Base-by-base conservation (phyloP, 805 yeast species). In the Starmerella etchellsii region DNA sequence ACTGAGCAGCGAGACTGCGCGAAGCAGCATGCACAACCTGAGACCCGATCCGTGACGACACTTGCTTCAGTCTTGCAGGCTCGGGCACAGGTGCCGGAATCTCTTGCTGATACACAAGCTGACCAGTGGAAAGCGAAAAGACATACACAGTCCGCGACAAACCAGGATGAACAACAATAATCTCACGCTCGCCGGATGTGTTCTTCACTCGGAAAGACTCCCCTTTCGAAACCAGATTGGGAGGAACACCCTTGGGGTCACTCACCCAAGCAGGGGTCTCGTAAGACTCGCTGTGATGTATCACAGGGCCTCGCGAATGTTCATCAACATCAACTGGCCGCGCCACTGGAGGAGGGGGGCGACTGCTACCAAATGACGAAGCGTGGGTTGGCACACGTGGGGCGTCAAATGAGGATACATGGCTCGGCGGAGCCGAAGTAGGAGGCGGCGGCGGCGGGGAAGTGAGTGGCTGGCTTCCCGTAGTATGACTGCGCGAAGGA, bases 191-290 rank as follows among this genome's bases (percentile, higher is more conserved):
- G 20, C 73, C 72, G 11, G 73, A 73, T 49, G 94, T 71, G 53
- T 79, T 81, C 13, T 49, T 49, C 7, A 78, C 61, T 13, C 55
- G 54, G 43, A 68, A 63, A 22, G 73, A 71, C 42, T 84, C 94
- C 19, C 75, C 69, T 56, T 84, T 94, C 56, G 60, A 74, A 15
- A 72, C 63, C 24, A 76, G 35, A 18, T 31, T 39, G 3, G 36
- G 24, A 8, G 94, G 94, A 5, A 76, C 61, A 7, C 69, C 68
- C 14, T 69, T 65, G 7, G 61, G 57, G 10, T 61, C 61, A 14
- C 73, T 49, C 88, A 91, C 82, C 95, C 95, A 85, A 15, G 59
- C 60, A n/a, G n/a, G n/a, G n/a, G n/a, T n/a, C n/a, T n/a, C n/a
- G n/a, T n/a, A n/a, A n/a, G n/a, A n/a, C n/a, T n/a, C n/a, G n/a